Evolutionary conservation across 129 eudicot genomes (phyloP), one percentile per base, ranked within the genome.

Genomic region (Dittrichia graveolens): DNA sequence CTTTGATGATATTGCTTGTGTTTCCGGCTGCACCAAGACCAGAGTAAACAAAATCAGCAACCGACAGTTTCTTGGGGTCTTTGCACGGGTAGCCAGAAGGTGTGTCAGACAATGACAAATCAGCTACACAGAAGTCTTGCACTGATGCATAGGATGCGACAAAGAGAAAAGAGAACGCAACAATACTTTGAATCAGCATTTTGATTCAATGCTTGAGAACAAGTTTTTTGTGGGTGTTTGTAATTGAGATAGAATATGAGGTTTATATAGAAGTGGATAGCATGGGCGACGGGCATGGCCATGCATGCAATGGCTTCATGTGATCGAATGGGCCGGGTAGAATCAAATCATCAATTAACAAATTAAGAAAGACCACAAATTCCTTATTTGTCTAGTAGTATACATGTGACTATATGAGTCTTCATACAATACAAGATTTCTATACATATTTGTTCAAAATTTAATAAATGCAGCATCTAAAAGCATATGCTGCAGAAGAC

Each of bases 1-100:
- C 98, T 34, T 62, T 81, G 65, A 93, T 89, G 82, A 93, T 11
- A 65, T 89, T 89, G 64, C 62, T 62, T 12, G 96, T 89, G 92
- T 87, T 93, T 6, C 96, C 98, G 7, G 89, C 75, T 16, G 65
- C 71, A 6, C 69, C 92, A 10, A 93, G 77, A 40, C 89, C 95
- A 2, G 84, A 79, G 93, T 42, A 90, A 5, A 73, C 85, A 19
- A 93, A 93, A 60, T 90, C 92, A 31, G 82, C 68, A 1, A 43
- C 96, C 0, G 89, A 72, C 15, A 93, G 53, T 8, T 54, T 68
- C 38, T 84, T 65, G 2, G 62, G 61, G 18, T 85, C 86, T 83
- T 92, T 92, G 91, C 98, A 89, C 3, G 94, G 84, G 84, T 79
- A 92, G 53, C 98, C 97, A 16, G 85, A 77, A 7, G 97, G 97